These are phyloP conservation scores for Penicillium glabrum DNA, from an alignment of 2,329 filamentous ascomycete species.

Conservation along the genomic window DNA sequence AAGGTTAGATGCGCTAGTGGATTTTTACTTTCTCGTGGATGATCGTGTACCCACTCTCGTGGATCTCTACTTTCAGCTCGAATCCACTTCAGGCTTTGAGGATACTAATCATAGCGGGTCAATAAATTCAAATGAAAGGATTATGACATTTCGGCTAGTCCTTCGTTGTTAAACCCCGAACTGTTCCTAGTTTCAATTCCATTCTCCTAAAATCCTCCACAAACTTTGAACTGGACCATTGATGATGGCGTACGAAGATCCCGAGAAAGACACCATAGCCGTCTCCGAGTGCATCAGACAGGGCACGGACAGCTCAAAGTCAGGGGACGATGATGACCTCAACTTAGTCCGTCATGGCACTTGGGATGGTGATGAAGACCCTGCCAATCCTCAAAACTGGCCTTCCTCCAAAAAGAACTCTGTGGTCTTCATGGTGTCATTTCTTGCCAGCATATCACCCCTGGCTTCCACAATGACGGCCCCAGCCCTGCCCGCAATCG, in stretches of 20 bases:
- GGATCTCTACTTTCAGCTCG: background rate
- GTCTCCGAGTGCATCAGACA: background rate
- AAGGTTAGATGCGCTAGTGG: background rate
- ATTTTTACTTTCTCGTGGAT: background rate
- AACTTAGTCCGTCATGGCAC: background rate
- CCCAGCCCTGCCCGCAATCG: conserved; percentile 50
- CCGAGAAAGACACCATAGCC: background rate
- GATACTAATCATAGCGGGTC: background rate
- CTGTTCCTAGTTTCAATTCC: background rate
- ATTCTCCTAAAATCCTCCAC: background rate
- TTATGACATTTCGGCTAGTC: background rate
- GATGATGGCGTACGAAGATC: background rate
- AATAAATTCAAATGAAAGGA: background rate
- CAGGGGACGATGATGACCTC: background rate
- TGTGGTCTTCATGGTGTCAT: background rate
- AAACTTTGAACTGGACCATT: background rate
- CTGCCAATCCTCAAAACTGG: background rate
- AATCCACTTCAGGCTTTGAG: background rate
- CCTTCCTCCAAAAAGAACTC: background rate
- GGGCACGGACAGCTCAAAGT: background rate
- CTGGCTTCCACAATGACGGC: conserved; percentile 59
- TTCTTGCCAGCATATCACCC: conserved; percentile 36
- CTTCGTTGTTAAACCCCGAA: background rate
- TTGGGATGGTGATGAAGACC: background rate
- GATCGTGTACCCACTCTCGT: background rate